Evolutionary conservation across 2,329 filamentous ascomycete species (phyloP).

Genomic region (Fusarium scirpi): DNA sequence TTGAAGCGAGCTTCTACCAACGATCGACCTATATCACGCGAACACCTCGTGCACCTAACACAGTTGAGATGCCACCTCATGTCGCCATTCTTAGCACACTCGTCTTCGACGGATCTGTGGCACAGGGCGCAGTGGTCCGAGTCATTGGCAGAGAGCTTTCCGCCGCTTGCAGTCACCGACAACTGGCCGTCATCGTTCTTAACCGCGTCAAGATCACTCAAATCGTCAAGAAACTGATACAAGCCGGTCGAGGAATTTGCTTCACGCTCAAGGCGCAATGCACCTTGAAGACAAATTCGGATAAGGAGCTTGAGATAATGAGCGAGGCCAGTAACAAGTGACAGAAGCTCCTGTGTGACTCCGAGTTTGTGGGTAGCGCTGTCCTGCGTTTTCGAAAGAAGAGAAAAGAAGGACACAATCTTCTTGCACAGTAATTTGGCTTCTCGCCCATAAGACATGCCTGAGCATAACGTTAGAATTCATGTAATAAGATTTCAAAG

Average conservation of each 20-base stretch:
- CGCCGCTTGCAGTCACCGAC: slow-evolving; percentile 74
- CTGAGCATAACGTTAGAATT: slow-evolving; percentile 56
- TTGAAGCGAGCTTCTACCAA: slow-evolving; percentile 79
- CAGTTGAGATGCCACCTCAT: slow-evolving; percentile 88
- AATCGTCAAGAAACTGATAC: slow-evolving; percentile 83
- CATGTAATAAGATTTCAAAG: not conserved
- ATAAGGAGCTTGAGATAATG: slow-evolving; percentile 98
- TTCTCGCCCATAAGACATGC: slow-evolving; percentile 91
- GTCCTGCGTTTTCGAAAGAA: slow-evolving; percentile 95
- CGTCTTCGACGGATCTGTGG: slow-evolving; percentile 91
- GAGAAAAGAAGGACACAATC: slow-evolving; percentile 96
- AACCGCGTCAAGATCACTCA: slow-evolving; percentile 83
- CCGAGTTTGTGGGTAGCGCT: slow-evolving; percentile 90
- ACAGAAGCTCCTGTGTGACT: slow-evolving; percentile 98
- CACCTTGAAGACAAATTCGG: slow-evolving; percentile 93
- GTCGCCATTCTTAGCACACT: slow-evolving; percentile 81
- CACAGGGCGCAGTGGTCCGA: slow-evolving; percentile 89
- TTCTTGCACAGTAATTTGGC: slow-evolving; percentile 99
- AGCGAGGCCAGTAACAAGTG: slow-evolving; percentile 92
- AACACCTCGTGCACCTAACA: slow-evolving; percentile 77
- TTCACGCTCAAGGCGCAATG: slow-evolving; percentile 90
- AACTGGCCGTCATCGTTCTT: slow-evolving; percentile 77
- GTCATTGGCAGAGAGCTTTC: slow-evolving; percentile 76
- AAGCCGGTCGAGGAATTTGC: slow-evolving; percentile 79
- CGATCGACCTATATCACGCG: slow-evolving; percentile 73